These are phyloP conservation scores for Diplodia sapinea DNA, from an alignment of 2,329 filamentous ascomycete genomes.

Conservation along the genomic window DNA sequence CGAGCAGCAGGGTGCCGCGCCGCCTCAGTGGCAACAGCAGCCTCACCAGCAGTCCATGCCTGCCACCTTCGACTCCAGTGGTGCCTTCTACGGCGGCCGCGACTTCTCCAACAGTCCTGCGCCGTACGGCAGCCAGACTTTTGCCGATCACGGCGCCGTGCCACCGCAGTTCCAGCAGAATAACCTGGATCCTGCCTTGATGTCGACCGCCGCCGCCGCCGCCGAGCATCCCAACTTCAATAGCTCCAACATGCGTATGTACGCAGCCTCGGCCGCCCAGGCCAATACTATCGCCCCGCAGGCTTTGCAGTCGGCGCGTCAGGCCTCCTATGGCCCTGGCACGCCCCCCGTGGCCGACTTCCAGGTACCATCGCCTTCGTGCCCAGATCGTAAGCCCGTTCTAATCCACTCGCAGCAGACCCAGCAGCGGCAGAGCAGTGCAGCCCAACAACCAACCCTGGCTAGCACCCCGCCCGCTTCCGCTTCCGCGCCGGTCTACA, in stretches of 20 bases:
- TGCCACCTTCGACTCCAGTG: conserved; percentile 31
- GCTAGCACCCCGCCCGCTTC: conserved; percentile 11
- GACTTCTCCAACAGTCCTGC: conserved; percentile 35
- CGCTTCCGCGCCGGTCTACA: background rate
- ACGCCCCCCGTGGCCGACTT: conserved; percentile 21
- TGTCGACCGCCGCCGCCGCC: conserved; percentile 23
- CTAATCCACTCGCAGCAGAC: conserved; percentile 9
- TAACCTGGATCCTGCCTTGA: conserved; percentile 34
- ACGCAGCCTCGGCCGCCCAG: conserved; percentile 20
- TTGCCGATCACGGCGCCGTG: conserved; percentile 29
- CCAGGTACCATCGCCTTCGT: conserved; percentile 16
- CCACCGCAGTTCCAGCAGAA: conserved; percentile 31
- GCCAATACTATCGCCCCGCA: conserved; percentile 32
- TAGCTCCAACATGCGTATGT: conserved; percentile 18
- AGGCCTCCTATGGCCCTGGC: conserved; percentile 21
- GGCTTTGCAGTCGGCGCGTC: conserved; percentile 30
- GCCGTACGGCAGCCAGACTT: conserved; percentile 29
- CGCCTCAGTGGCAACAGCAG: conserved; percentile 33
- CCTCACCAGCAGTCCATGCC: conserved; percentile 33
- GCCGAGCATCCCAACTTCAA: conserved; percentile 30
- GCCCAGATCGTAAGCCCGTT: background rate
- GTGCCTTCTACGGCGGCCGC: conserved; percentile 35
- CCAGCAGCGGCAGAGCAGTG: conserved; percentile 17
- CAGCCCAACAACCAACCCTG: background rate
- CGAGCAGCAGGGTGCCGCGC: conserved; percentile 19